phyloP scores from a whole-genome alignment of 192 early-diverging fungal genomes.

The Thamnidium elegans region DNA sequence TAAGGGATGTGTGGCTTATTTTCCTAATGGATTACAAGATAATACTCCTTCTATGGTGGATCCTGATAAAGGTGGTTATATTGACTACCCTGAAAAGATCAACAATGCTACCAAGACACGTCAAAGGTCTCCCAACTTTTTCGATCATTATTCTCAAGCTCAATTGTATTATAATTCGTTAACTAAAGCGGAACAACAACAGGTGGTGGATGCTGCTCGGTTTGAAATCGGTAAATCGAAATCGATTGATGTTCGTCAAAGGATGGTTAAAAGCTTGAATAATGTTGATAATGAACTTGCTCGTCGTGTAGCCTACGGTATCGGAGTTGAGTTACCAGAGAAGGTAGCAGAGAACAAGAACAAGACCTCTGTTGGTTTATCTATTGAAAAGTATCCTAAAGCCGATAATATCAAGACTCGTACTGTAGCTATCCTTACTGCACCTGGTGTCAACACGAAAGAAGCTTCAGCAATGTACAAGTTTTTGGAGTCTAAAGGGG shows the following conservation, averaged over 20 bases:
- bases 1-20: constrained; percentile 34
- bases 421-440: constrained; percentile 26
- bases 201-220: constrained; percentile 30
- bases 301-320: constrained; percentile 21
- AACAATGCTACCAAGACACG: constrained; percentile 17
- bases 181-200: constrained; percentile 28
- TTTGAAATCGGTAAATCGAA: constrained; percentile 38
- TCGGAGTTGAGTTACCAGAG: constrained; percentile 13
- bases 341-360: constrained; percentile 4
- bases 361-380: constrained; percentile 21
- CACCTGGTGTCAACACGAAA: constrained; percentile 9
- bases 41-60: constrained; percentile 14
- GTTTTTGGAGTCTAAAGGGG: constrained; percentile 12
- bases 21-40: constrained; percentile 16
- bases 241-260: constrained; percentile 17
- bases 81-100: constrained; percentile 23
- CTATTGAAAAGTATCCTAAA: constrained; percentile 25
- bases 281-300: constrained; percentile 25
- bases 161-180: constrained; percentile 40
- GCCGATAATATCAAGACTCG: constrained; percentile 18
- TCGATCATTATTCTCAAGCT: constrained; percentile 30
- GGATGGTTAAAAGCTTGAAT: constrained; percentile 24
- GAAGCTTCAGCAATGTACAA: constrained; percentile 21
- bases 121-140: constrained; percentile 20
- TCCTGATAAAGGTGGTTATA: constrained; percentile 24